Conservation (phyloP, 805 yeast genomes). For the Candida montana region DNA sequence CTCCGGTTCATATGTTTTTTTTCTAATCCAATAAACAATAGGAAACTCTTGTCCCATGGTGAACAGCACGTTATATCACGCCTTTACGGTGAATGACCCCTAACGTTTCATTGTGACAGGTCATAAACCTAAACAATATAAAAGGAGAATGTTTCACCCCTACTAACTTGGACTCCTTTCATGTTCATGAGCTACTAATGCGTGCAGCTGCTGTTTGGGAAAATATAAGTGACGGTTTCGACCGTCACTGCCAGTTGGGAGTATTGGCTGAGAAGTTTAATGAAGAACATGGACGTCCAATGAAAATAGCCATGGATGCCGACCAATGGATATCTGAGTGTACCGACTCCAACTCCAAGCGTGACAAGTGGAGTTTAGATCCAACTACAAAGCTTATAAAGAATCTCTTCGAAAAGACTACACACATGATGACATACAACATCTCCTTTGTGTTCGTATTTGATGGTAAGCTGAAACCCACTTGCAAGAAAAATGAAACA, state of each 20-base stretch:
- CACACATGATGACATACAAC: slow-evolving; percentile 46
- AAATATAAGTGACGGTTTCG: slow-evolving; percentile 29
- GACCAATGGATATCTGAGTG: slow-evolving; percentile 56
- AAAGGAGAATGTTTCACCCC: background rate
- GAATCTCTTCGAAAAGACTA: slow-evolving; percentile 39
- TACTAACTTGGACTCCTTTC: too few species aligned
- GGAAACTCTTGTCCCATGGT: too few species aligned
- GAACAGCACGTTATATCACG: too few species aligned
- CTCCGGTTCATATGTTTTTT: too few species aligned
- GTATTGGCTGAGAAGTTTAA: slow-evolving; percentile 38
- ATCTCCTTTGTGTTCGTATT: slow-evolving; percentile 70
- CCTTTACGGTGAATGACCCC: too few species aligned
- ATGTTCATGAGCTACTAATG: slow-evolving; percentile 32
- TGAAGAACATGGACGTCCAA: slow-evolving; percentile 35
- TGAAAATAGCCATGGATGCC: slow-evolving; percentile 65
- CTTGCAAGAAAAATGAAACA: slow-evolving; percentile 32
- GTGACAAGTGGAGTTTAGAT: too few species aligned
- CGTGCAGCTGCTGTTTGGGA: slow-evolving; percentile 64
- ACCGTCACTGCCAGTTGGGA: slow-evolving; percentile 40
- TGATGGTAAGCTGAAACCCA: slow-evolving; percentile 68
- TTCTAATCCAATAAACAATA: too few species aligned
- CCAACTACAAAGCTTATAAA: slow-evolving; percentile 22
- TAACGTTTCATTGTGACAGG: too few species aligned
- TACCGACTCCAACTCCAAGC: slow-evolving; percentile 14
- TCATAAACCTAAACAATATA: background rate